Evolutionary conservation across 441 rosid genomes (phyloP).

Genomic region (Erysimum pusillum): DNA sequence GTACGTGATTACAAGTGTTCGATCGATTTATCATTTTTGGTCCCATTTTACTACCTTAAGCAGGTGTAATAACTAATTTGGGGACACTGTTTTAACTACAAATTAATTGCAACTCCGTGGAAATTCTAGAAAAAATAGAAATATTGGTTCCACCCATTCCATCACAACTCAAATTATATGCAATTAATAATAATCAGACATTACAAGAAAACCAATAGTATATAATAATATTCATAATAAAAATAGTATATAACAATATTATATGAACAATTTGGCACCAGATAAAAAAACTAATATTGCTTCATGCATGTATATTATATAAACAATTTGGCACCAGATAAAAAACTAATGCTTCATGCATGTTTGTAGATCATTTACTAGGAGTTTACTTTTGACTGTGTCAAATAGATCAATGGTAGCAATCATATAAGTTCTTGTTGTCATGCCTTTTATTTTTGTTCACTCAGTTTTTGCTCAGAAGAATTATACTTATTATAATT

Average conservation of each 20-base stretch:
- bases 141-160: slow-evolving; percentile 11
- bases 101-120: slow-evolving; percentile 16
- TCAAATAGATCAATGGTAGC: slow-evolving; percentile 14
- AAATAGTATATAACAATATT: background rate
- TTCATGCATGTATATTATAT: slow-evolving; percentile 21
- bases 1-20: slow-evolving; percentile 35
- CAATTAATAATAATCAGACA: background rate
- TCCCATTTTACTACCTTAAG: slow-evolving; percentile 30
- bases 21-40: slow-evolving; percentile 24
- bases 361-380: slow-evolving; percentile 6
- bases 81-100: slow-evolving; percentile 13
- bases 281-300: background rate
- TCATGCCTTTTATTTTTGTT: slow-evolving; percentile 6
- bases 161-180: slow-evolving; percentile 2
- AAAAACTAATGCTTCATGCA: slow-evolving; percentile 15
- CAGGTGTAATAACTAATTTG: slow-evolving; percentile 31
- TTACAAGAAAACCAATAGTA: background rate
- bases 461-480: slow-evolving; percentile 17
- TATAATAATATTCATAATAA: background rate
- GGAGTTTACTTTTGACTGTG: slow-evolving; percentile 4
- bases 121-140: background rate
- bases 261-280: background rate
- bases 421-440: background rate
- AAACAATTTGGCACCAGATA: background rate
- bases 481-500: background rate